Evolutionary conservation across 108 stramenopile genomes (phyloP), one percentile per base, ranked within the genome.

Genomic region (Pinguiococcus pyrenoidosus): DNA sequence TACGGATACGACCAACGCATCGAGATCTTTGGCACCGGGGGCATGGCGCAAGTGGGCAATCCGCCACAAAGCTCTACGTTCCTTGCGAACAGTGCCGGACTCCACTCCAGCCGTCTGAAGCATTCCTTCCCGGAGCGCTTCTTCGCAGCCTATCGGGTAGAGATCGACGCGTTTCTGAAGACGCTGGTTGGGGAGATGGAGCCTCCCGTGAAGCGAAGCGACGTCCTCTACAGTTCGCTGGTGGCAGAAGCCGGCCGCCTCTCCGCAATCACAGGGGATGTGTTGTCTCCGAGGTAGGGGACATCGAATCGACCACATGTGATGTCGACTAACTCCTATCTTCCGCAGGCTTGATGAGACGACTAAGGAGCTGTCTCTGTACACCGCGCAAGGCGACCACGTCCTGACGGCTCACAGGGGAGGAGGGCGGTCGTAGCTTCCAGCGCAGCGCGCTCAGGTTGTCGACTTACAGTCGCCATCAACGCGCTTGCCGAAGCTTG

Each of bases 1-100:
- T 47, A 48, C 14, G 56, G 56, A 20, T 58, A 58, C 37, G 56
- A 58, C 56, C 46, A 58, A 46, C 56, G 56, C 22, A 58, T 58
- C 20, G 56, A 58, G 46, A 46, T 46, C 24, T 25, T 37, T 6
- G 17, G 28, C 18, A 32, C 18, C 10, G 26, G 12, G 6, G 9
- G 37, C 9, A 4, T 32, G 2, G 10, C 4, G 50, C 7, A 26
- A 37, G 30, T 26, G 6, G 13, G 7, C 20, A 21, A 36, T 18
- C 18, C 17, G 5, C 17, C 21, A 18, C 17, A 13, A 16, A 40
- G 18, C 16, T 20, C 17, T 4, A 18, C 18, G 18, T 16, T 40
- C 2, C 21, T 8, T 40, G 17, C n/a, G n/a, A 0, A 17, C 39
- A 0, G 1, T 18, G 39, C 18, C 16, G 17, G 39, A 20, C 9